Conservation (phyloP, 768 basidiomycete species). For the Chiua virens region DNA sequence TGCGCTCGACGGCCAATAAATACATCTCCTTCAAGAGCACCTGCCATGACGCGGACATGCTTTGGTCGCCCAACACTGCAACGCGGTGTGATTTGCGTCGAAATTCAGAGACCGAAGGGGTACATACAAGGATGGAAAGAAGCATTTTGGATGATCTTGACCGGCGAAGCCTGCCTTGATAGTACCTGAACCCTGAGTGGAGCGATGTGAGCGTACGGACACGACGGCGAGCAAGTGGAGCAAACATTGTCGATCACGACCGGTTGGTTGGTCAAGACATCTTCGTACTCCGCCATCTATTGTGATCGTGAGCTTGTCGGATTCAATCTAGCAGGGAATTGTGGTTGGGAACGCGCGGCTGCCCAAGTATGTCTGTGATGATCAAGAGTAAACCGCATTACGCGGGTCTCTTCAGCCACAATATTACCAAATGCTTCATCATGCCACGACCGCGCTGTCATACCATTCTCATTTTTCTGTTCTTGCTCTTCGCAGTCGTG, state of each 20-base stretch:
- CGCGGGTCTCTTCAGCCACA: conserved; percentile 17
- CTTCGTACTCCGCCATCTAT: conserved; percentile 84
- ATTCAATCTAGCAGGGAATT: not conserved
- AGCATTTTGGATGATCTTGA: conserved; percentile 98
- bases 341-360: conserved; percentile 7
- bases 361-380: not conserved
- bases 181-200: conserved; percentile 88
- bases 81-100: conserved; percentile 20
- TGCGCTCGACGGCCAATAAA: conserved; percentile 96
- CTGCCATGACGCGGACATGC: conserved; percentile 97
- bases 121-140: conserved; percentile 97
- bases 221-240: conserved; percentile 20
- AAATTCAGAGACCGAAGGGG: conserved; percentile 29
- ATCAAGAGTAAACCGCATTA: conserved; percentile 1
- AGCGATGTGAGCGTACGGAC: conserved; percentile 24
- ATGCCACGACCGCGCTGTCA: conserved; percentile 18
- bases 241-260: conserved; percentile 98
- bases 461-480: conserved; percentile 12
- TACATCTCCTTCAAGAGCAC: conserved; percentile 92
- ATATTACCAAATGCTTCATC: conserved; percentile 3
- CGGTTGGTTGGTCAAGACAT: conserved; percentile 96
- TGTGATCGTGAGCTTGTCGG: conserved; percentile 9
- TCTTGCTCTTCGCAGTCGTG: conserved; percentile 25
- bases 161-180: conserved; percentile 99
- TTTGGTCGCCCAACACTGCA: conserved; percentile 93